Base-by-base conservation (phyloP, 805 yeast genomes). In the Candida broadrunensis region DNA sequence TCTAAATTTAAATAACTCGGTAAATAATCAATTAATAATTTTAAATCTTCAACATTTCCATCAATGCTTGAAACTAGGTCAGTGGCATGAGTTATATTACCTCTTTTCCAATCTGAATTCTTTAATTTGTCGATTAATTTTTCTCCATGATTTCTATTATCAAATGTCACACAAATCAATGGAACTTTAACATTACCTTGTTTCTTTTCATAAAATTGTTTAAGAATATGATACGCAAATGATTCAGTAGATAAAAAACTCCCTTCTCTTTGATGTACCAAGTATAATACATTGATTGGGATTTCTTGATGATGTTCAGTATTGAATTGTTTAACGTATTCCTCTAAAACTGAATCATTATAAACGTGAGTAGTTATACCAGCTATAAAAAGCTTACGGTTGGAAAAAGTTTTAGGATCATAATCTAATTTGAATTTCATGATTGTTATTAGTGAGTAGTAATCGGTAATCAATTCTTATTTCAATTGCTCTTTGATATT, bases 81-180 rank as follows among this genome's bases (percentile, higher is more conserved):
- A 41, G 61, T 49, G 1, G 71, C 81, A 49, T 80, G 83, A n/a
- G 66, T 56, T 13, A 45, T 46, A 51, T 79, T 78, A 2, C 80
- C 80, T 3, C 51, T 51, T 1, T 43, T 46, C 85, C 85, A 80
- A 17, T 61, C 60, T 2, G 49, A 38, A 54, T 77, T 79, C 27
- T 58, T 54, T 13, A 24, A 23, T 3, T 44, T 51, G 33, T 67
- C 64, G 4, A 74, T 55, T 8, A 49, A 38, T 26, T 85, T 60
- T 17, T 59, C 60, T 3, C 86, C 85, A 50, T 80, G 85, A 54
- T 80, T 80, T 25, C 81, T 65, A 44, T 61, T 52, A 49, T 80
- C 85, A 46, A 75, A 75, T 0, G 77, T 63, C 9, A 76, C 75
- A 34, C 73, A 72, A 26, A 80, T 63, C 39, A 75, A 48, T 12